phyloP scores from a whole-genome alignment of 306 rosid species.

The Urtica urens region DNA sequence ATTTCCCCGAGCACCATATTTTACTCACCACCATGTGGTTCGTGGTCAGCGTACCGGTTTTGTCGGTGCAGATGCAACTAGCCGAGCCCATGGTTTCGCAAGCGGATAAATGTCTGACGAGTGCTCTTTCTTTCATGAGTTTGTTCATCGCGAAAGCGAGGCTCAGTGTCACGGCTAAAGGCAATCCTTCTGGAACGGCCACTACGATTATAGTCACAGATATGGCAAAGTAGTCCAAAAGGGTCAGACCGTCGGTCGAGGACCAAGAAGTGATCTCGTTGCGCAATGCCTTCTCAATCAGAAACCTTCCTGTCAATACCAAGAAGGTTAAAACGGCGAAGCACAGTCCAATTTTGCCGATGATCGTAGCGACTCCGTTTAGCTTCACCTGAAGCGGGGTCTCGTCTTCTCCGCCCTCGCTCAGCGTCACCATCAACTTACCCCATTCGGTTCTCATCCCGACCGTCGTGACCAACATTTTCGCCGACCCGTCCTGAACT shows the following conservation, averaged over 20 bases:
- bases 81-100: conserved; percentile 99
- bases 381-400: conserved; percentile 95
- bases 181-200: conserved; percentile 97
- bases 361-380: conserved; percentile 89
- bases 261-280: conserved; percentile 57
- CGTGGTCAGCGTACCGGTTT: conserved; percentile 91
- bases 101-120: conserved; percentile 91
- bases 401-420: conserved; percentile 94
- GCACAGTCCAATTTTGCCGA: conserved; percentile 83
- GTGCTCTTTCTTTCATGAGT: conserved; percentile 74
- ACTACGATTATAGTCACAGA: conserved; percentile 89
- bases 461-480: conserved; percentile 84
- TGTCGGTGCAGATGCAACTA: conserved; percentile 91
- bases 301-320: conserved; percentile 49
- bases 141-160: conserved; percentile 99
- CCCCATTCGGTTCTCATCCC: conserved; percentile 99
- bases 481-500: conserved; percentile 91
- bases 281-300: conserved; percentile 38
- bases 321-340: conserved; percentile 74
- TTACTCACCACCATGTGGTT: conserved; percentile 77
- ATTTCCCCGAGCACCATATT: conserved; percentile 51
- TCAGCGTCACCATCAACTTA: conserved; percentile 85
- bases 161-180: conserved; percentile 92
- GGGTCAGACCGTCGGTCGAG: conserved; percentile 53
- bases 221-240: conserved; percentile 75